These are phyloP conservation scores for Musa beccarii DNA, from an alignment of 176 grass and related monocot species.

Conservation along the genomic window DNA sequence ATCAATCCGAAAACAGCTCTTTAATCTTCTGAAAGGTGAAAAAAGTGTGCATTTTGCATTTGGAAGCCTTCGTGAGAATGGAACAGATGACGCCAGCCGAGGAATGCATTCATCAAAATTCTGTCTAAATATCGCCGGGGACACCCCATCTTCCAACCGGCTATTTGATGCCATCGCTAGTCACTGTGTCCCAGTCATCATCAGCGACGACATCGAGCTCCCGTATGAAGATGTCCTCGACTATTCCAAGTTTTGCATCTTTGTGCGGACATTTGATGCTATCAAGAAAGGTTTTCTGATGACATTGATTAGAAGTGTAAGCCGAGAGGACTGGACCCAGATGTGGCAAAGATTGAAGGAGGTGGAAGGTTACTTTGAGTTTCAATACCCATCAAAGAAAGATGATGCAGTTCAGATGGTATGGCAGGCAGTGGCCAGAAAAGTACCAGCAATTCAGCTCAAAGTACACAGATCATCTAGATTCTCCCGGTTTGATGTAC, in stretches of 20 bases:
- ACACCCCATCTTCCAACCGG: slow-evolving; percentile 8
- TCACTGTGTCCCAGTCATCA: slow-evolving; percentile 6
- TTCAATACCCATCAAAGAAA: not conserved
- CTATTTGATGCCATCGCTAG: slow-evolving; percentile 9
- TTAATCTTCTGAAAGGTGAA: slow-evolving; percentile 3
- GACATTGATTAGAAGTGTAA: not conserved
- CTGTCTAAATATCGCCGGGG: slow-evolving; percentile 1
- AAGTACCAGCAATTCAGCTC: not conserved
- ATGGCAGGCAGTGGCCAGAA: slow-evolving; percentile 5
- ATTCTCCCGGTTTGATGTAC: not conserved
- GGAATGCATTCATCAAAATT: slow-evolving; percentile 13
- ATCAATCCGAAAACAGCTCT: not conserved
- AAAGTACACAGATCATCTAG: not conserved
- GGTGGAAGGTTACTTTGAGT: slow-evolving; percentile 2
- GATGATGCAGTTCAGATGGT: slow-evolving; percentile 12
- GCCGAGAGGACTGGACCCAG: not conserved
- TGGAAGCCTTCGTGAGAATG: slow-evolving; percentile 1
- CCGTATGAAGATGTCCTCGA: slow-evolving; percentile 5
- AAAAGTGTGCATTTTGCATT: not conserved
- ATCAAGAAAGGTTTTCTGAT: not conserved
- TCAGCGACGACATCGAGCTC: slow-evolving; percentile 3
- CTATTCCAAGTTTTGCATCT: slow-evolving; percentile 9
- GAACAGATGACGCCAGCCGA: not conserved
- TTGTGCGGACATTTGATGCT: not conserved
- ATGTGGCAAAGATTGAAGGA: slow-evolving; percentile 4